phyloP scores from a whole-genome alignment of 805 yeast genomes.

The Pichia phayaonensis region DNA sequence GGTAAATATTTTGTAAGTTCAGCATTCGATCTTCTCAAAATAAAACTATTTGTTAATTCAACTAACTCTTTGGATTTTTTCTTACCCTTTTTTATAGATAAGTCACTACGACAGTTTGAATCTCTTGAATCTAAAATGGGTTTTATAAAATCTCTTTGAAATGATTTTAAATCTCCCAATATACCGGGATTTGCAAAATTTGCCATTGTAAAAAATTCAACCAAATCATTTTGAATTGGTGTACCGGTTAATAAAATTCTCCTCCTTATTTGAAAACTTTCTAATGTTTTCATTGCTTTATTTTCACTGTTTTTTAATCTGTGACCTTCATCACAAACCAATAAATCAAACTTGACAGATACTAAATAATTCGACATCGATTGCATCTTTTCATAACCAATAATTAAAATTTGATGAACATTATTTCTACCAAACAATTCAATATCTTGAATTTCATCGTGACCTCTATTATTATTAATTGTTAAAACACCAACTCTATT shows the following conservation, averaged over 20 bases:
- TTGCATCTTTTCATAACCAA: conserved; percentile 80
- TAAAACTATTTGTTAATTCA: conserved; percentile 54
- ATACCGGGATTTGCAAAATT: conserved; percentile 83
- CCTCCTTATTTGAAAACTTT: conserved; percentile 43
- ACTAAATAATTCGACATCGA: conserved; percentile 43
- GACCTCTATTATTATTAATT: conserved; percentile 40
- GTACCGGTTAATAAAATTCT: conserved; percentile 62
- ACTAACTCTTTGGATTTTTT: conserved; percentile 57
- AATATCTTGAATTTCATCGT: conserved; percentile 51
- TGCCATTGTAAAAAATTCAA: conserved; percentile 72
- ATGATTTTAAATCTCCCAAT: conserved; percentile 50
- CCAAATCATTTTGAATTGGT: conserved; percentile 77
- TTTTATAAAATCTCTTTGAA: conserved; percentile 53
- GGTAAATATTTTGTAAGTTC: conserved; percentile 54
- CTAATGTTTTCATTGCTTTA: conserved; percentile 61
- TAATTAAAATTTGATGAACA: conserved; percentile 74
- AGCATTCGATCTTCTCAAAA: conserved; percentile 64
- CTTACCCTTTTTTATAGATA: conserved; percentile 48
- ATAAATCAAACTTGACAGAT: conserved; percentile 47
- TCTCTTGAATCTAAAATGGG: conserved; percentile 75
- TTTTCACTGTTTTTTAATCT: conserved; percentile 69
- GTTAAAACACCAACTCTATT: conserved; percentile 62
- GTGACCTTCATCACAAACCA: conserved; percentile 95
- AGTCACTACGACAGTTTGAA: conserved; percentile 44
- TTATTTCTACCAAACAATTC: conserved; percentile 54